phyloP scores from a whole-genome alignment of 257 asterid species.

The Ilex asprella region DNA sequence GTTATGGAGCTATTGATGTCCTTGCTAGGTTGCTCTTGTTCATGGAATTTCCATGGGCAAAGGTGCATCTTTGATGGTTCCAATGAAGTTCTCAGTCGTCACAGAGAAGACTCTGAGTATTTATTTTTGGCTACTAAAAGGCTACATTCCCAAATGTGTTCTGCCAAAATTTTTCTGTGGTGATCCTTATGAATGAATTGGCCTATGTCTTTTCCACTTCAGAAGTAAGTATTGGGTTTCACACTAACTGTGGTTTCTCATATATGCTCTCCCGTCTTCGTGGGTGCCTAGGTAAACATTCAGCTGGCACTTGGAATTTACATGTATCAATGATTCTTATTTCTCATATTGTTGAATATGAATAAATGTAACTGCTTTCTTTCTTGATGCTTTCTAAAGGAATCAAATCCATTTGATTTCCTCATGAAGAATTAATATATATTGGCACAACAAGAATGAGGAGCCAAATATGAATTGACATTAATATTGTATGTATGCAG shows the following conservation, averaged over 20 bases:
- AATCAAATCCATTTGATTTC: too few relatives aligned
- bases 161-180: background rate
- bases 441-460: background rate
- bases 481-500: slow-evolving; percentile 25
- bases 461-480: background rate
- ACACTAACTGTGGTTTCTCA: slow-evolving; percentile 91
- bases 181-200: background rate
- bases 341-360: background rate
- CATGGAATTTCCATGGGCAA: slow-evolving; percentile 98
- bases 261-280: slow-evolving; percentile 73
- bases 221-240: slow-evolving; percentile 92
- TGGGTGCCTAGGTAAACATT: slow-evolving; percentile 65
- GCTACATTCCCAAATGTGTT: background rate
- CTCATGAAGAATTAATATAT: too few relatives aligned
- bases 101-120: slow-evolving; percentile 83
- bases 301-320: background rate
- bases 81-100: slow-evolving; percentile 84
- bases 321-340: too few relatives aligned
- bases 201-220: slow-evolving; percentile 83
- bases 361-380: background rate
- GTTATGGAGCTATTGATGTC: slow-evolving; percentile 1
- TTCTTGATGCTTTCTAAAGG: too few relatives aligned
- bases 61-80: slow-evolving; percentile 92
- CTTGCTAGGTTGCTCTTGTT: slow-evolving; percentile 71
- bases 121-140: background rate